Evolutionary conservation across 2,329 filamentous ascomycete genomes (phyloP).

Genomic region (Aureobasidium sp.): DNA sequence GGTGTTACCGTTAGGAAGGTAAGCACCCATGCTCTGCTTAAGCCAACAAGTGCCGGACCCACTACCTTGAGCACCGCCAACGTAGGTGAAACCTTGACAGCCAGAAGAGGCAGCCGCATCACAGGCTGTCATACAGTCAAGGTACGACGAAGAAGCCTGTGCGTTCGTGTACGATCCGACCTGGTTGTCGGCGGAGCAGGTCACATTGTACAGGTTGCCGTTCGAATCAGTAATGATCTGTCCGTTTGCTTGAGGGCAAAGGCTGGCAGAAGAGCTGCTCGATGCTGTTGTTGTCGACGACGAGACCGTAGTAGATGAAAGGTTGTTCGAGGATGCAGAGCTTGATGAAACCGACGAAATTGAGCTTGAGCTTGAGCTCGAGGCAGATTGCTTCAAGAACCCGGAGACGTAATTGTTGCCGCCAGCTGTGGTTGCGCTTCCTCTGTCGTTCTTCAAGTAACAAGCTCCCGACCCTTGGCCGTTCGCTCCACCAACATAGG

Average conservation of each 20-base stretch:
- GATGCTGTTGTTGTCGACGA: slow-evolving; percentile 15
- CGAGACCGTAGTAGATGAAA: not conserved
- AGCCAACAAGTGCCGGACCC: slow-evolving; percentile 21
- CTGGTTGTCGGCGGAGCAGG: slow-evolving; percentile 15
- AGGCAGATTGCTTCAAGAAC: slow-evolving; percentile 6
- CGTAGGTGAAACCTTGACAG: slow-evolving; percentile 16
- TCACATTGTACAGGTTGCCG: slow-evolving; percentile 11
- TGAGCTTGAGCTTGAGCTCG: not conserved
- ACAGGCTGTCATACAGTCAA: slow-evolving; percentile 16
- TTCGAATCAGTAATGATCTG: slow-evolving; percentile 18
- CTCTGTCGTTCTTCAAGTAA: slow-evolving; percentile 12
- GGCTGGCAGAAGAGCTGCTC: slow-evolving; percentile 12
- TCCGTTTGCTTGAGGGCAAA: slow-evolving; percentile 17
- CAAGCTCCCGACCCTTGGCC: slow-evolving; percentile 12
- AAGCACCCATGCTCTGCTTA: slow-evolving; percentile 15
- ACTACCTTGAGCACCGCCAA: slow-evolving; percentile 16
- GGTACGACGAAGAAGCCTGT: slow-evolving; percentile 12
- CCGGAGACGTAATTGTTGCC: slow-evolving; percentile 11
- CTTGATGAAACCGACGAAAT: not conserved
- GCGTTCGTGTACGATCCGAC: slow-evolving; percentile 14
- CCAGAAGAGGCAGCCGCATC: slow-evolving; percentile 12
- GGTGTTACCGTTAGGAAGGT: slow-evolving; percentile 9
- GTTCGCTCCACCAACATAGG: slow-evolving; percentile 14
- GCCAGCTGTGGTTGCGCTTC: slow-evolving; percentile 6
- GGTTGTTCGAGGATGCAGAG: not conserved